Base-by-base conservation (phyloP, 2,329 filamentous ascomycete genomes). In the Ceratocystis colombiana region DNA sequence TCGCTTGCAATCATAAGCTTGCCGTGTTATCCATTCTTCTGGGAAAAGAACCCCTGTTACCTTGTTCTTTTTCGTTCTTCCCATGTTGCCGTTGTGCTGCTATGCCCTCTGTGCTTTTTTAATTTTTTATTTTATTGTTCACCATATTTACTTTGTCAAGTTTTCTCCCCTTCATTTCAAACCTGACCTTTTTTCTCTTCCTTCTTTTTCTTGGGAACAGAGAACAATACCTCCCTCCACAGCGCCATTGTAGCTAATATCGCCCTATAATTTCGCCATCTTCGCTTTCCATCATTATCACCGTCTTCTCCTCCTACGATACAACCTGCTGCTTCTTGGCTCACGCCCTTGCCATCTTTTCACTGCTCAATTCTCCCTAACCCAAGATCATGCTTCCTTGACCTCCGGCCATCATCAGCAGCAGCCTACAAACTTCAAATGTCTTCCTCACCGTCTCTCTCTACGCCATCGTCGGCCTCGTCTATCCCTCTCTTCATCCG, bases 51-150 rank as follows among this genome's bases (percentile, higher is more conserved):
- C 53, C 59, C 37, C n/a, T 61, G 30, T 44, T 41, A 1, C 10
- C 65, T 41, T 41, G 37, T 41, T 65, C 50, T 66, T 64, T 69
- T 70, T 44, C 37, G 7, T 59, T 17, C 30, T 20, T 57, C 17
- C 17, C 4, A 25, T 59, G 37, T 41, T 41, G 37, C 37, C 37
- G 37, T 37, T 10, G 33, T 37, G 33, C 33, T 37, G 33, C 8
- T 37, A 37, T 37, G 33, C 10, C 8, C 33, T 37, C 37, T 41
- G 37, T 41, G 37, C 37, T 41, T 65, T 62, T 64, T 69, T 69
- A 22, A n/a, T 12, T 59, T 17, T 25, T 12, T 57, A 17, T 2
- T 20, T 15, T 59, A 30, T 45, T 61, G 15, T 41, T 33, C 57
- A 61, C 25, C 28, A 37, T 37, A 37, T 37, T 41, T 61, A 44